These are phyloP conservation scores for Sugiyamaella qingdaonensis DNA, from an alignment of 805 yeast genomes.

Conservation along the genomic window DNA sequence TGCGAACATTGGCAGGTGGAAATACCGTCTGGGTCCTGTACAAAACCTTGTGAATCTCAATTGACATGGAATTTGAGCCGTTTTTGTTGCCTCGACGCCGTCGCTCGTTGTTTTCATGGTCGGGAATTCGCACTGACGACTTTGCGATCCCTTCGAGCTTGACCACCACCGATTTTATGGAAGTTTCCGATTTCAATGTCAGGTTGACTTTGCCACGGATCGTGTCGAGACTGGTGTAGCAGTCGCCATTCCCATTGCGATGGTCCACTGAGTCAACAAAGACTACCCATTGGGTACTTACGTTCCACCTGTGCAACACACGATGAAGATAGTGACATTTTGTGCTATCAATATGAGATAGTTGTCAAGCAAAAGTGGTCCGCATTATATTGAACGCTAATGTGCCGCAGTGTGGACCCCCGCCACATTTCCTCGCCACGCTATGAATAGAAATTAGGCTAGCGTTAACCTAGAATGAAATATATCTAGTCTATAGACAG, in stretches of 20 bases:
- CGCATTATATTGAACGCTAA: too few relatives aligned
- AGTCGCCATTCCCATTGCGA: slow-evolving; percentile 9
- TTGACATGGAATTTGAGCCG: slow-evolving; percentile 15
- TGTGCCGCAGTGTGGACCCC: too few relatives aligned
- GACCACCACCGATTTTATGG: slow-evolving; percentile 26
- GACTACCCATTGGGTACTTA: background rate
- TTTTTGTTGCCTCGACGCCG: slow-evolving; percentile 15
- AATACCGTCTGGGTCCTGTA: slow-evolving; percentile 31
- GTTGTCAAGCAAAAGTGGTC: too few relatives aligned
- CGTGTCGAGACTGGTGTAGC: slow-evolving; percentile 26
- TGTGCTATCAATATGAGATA: background rate
- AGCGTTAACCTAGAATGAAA: too few relatives aligned
- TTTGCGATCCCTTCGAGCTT: slow-evolving; percentile 32
- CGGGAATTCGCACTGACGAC: slow-evolving; percentile 24
- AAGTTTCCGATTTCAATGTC: slow-evolving; percentile 23
- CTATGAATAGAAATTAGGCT: too few relatives aligned
- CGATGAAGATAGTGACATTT: slow-evolving; percentile 1
- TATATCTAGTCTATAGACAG: too few relatives aligned
- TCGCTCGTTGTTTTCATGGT: slow-evolving; percentile 21
- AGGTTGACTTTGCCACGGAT: slow-evolving; percentile 26
- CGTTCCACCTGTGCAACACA: slow-evolving; percentile 1
- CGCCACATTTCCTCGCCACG: too few relatives aligned
- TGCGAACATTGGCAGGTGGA: slow-evolving; percentile 32
- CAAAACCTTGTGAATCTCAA: slow-evolving; percentile 28
- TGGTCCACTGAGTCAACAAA: slow-evolving; percentile 6